Base-by-base conservation (phyloP, 495 filamentous ascomycete species). In the Neurospora pannonica region DNA sequence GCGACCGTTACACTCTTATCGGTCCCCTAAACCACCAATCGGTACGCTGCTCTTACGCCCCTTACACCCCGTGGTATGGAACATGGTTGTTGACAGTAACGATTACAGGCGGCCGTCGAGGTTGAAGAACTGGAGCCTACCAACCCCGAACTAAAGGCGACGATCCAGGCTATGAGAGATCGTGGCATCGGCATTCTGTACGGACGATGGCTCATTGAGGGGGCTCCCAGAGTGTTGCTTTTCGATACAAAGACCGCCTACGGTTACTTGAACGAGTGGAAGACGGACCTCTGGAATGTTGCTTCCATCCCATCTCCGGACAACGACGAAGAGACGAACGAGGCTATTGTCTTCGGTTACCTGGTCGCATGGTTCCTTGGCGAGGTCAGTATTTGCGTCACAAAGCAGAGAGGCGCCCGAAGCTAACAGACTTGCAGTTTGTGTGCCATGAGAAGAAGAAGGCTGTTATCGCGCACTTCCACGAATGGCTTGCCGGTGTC, bases 401-500 rank as follows among this genome's bases (percentile, higher is more conserved):
- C 13, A 54, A 31, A 60, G 48, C 48, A 24, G 48, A 54, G 60
- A 70, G 54, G 28, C 62, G 24, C 38, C 19, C 28, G 8, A 17
- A 38, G 73, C 77, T 78, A n/a, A 80, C 76, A 34, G 1, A 21
- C 48, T n/a, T 70, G 8, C 80, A 97, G 95, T 98, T 93, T 79
- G 93, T 97, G 69, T 93, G 91, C 78, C 95, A 97, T 81, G 96
- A 99, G 82, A 93, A 90, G 80, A 90, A 88, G 67, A 92, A 90
- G 74, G 96, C 96, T 0, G 93, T 99, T 71, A 93, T 99, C 77
- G 97, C 94, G 42, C 97, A 99, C 83, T 99, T 98, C 85, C 96
- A 99, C 83, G 96, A 99, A 83, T 99, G 96, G 96, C 88, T 99
- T 70, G 92, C 96, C 8, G 97, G 95, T 81, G 96, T 99, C n/a